A percentile compares a stretch with the other conserved stretches of the same genome.
phyloP scores from a whole-genome alignment of 2,329 filamentous ascomycete genomes.

The Talaromyces sp. region DNA sequence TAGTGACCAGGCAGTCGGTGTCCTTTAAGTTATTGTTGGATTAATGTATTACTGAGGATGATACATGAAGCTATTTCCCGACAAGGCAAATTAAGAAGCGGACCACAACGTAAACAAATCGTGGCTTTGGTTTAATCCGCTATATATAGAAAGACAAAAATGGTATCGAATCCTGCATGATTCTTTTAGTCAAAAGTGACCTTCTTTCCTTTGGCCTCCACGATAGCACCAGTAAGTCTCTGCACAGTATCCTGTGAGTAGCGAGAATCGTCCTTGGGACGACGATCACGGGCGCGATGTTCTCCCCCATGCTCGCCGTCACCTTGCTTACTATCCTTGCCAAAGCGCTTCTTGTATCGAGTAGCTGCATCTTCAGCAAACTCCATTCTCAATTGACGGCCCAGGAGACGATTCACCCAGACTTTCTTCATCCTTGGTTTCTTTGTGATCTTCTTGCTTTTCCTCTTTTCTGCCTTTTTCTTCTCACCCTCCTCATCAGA shows the following conservation, averaged over 20 bases:
- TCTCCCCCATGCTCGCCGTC: conserved; percentile 24
- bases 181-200: conserved; percentile 65
- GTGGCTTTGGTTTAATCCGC: background rate
- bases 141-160: background rate
- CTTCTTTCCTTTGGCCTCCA: conserved; percentile 75
- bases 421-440: conserved; percentile 47
- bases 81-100: background rate
- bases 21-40: background rate
- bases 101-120: background rate
- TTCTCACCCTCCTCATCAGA: conserved; percentile 23
- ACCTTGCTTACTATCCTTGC: conserved; percentile 59
- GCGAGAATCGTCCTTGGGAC: conserved; percentile 34
- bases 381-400: conserved; percentile 79
- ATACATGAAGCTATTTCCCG: background rate
- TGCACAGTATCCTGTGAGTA: conserved; percentile 52
- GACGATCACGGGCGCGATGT: conserved; percentile 21
- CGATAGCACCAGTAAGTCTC: conserved; percentile 73
- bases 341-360: conserved; percentile 90
- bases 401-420: conserved; percentile 81
- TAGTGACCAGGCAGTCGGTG: background rate
- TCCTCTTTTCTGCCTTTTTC: conserved; percentile 31
- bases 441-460: conserved; percentile 14
- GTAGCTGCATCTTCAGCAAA: conserved; percentile 87
- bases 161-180: background rate
- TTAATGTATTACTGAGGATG: background rate